Conservation (phyloP, 2,329 filamentous ascomycete genomes). For the Colletotrichum eleusines region DNA sequence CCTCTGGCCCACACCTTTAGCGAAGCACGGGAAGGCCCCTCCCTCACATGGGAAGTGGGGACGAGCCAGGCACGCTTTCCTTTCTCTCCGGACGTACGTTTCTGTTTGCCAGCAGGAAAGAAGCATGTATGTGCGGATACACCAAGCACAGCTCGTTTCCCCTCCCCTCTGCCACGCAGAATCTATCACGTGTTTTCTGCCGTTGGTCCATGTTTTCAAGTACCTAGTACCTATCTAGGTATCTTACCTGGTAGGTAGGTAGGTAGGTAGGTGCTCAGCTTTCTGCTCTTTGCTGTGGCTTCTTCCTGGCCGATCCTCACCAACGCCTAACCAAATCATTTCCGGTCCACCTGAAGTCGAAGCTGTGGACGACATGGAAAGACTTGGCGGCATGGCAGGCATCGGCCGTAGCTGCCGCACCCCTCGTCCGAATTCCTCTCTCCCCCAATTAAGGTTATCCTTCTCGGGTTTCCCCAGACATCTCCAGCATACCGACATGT, state of each 20-base stretch:
- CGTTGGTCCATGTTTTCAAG: slow-evolving; percentile 5
- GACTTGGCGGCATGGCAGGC: not conserved
- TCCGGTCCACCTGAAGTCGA: slow-evolving; percentile 36
- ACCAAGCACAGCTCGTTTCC: slow-evolving; percentile 10
- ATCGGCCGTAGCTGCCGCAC: not conserved
- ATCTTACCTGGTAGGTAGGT: too few relatives aligned
- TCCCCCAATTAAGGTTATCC: not conserved
- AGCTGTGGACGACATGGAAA: slow-evolving; percentile 15
- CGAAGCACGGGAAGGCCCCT: slow-evolving; percentile 2
- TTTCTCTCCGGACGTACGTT: not conserved
- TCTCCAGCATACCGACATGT: not conserved
- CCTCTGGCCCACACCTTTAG: slow-evolving; percentile 24
- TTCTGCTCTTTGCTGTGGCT: not conserved
- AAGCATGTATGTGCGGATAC: not conserved
- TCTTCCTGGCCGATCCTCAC: not conserved
- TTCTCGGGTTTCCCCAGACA: not conserved
- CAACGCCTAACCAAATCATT: slow-evolving; percentile 4
- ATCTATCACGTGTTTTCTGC: not conserved
- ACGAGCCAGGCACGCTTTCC: not conserved
- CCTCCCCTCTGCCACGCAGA: not conserved
- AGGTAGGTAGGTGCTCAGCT: too few relatives aligned
- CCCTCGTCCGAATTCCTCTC: slow-evolving; percentile 5
- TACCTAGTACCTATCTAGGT: too few relatives aligned
- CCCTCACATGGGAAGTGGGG: not conserved
- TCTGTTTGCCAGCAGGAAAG: slow-evolving; percentile 25